Evolutionary conservation across 2,329 filamentous ascomycete genomes (phyloP), one percentile per base, ranked within the genome.

Genomic region (Cytospora mali): DNA sequence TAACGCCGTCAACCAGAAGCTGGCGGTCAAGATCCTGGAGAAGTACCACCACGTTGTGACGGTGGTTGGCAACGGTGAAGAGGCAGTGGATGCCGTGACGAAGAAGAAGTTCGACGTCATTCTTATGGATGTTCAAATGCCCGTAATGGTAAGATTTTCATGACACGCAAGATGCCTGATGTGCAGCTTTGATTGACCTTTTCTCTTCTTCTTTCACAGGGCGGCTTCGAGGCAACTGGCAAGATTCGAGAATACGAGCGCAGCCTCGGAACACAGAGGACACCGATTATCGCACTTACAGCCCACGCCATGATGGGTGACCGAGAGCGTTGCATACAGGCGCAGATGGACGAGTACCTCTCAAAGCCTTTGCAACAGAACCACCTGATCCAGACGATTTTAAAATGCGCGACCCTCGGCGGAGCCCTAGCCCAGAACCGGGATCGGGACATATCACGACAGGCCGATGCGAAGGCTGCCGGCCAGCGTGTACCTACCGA

Each of bases 91-190:
- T 72, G 88, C 91, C n/a, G 88, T 97, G 69, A 93, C 96, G 81
- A 87, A 89, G 74, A 94, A 90, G 78, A 90, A 92, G 73, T 99
- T 96, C 74, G 95, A 99, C 75, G 92, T 97, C 66, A 95, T 99
- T 67, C 84, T 99, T 55, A 99, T 99, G 95, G 95, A 99, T 73
- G 95, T 99, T 21, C 95, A 98, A 75, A 99, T 99, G 95, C 95
- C 95, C n/a, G 91, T 98, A 71, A 98, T 98, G 93, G 88, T 91
- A 78, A 80, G 86, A 64, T 21, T 62, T 42, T 62, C 21, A 35
- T n/a, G 28, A 27, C 18, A 21, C 25, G 52, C 33, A 56, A n/a
- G 62, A 48, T n/a, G 16, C 53, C 55, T 13, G 18, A 18, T 50
- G 10, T 31, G 28, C n/a, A 63, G 57, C 67, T 67, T 70, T 51